A percentile compares a stretch with the other conserved stretches of the same genome.
Conservation (phyloP, 2,329 filamentous ascomycete species). For the Thermothelomyces thermophilus region DNA sequence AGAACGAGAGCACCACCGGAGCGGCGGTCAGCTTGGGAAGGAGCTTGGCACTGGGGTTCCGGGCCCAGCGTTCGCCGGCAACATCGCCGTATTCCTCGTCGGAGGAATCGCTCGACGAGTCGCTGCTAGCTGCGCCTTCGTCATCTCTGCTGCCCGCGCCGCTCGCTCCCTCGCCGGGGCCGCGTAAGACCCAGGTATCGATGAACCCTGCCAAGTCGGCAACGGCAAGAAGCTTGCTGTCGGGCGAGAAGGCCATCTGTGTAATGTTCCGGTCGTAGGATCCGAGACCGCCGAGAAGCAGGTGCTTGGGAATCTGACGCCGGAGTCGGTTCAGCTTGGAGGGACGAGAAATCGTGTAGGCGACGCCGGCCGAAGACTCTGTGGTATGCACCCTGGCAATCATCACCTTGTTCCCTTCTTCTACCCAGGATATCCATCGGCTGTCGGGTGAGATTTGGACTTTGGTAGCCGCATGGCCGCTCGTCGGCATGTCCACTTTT, state of each 20-base stretch:
- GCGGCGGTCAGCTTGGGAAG: slow-evolving; percentile 61
- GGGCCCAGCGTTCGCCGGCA: slow-evolving; percentile 62
- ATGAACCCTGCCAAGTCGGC: slow-evolving; percentile 79
- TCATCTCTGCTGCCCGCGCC: slow-evolving; percentile 29
- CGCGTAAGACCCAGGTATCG: slow-evolving; percentile 74
- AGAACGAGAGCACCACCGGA: slow-evolving; percentile 64
- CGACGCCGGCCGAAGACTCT: slow-evolving; percentile 30
- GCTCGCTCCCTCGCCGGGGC: slow-evolving; percentile 40
- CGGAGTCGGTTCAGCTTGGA: slow-evolving; percentile 47
- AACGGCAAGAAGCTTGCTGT: slow-evolving; percentile 71
- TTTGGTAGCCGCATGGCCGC: slow-evolving; percentile 58
- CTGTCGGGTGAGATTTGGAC: slow-evolving; percentile 64
- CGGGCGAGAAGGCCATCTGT: slow-evolving; percentile 69
- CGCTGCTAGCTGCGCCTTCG: slow-evolving; percentile 28
- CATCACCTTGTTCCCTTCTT: slow-evolving; percentile 53
- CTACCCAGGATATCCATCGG: slow-evolving; percentile 61
- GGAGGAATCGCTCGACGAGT: slow-evolving; percentile 21
- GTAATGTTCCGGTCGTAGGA: slow-evolving; percentile 70
- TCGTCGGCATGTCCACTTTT: slow-evolving; percentile 58
- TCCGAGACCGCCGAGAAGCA: slow-evolving; percentile 60
- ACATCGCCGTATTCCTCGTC: slow-evolving; percentile 27
- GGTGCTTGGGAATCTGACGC: slow-evolving; percentile 48
- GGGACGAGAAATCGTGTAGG: slow-evolving; percentile 36
- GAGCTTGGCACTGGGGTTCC: slow-evolving; percentile 63
- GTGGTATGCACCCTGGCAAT: slow-evolving; percentile 42